Percentiles rank a stretch among this genome's conserved stretches.
phyloP scores from a whole-genome alignment of 495 filamentous ascomycete species.

The Aspergillus sclerotiicarbonarius region DNA sequence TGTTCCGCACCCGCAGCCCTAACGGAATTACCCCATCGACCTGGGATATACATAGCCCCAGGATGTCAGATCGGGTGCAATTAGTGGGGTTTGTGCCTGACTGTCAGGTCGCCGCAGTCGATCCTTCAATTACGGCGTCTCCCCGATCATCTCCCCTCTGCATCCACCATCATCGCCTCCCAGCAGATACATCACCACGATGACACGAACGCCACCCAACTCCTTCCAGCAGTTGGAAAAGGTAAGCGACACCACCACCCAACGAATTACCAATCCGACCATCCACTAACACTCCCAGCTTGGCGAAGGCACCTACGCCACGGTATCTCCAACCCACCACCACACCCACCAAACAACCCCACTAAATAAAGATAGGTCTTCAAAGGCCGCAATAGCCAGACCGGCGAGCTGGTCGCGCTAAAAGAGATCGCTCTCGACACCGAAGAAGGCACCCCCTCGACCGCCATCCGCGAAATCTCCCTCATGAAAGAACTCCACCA shows the following conservation, averaged over 20 bases:
- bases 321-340: constrained; percentile 50
- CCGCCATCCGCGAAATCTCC: constrained; percentile 96
- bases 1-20: not conserved
- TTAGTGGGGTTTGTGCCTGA: not conserved
- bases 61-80: not conserved
- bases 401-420: constrained; percentile 90
- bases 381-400: constrained; percentile 94
- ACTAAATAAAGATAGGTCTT: constrained; percentile 67
- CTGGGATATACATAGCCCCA: not conserved
- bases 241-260: constrained; percentile 26
- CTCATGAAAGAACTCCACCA: constrained; percentile 99
- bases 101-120: not conserved
- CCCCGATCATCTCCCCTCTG: not conserved
- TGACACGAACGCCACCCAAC: constrained; percentile 51
- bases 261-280: not conserved
- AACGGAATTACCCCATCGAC: not conserved
- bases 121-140: not conserved
- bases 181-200: not conserved
- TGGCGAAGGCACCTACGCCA: constrained; percentile 98
- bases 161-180: constrained; percentile 8
- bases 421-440: constrained; percentile 99
- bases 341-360: constrained; percentile 8
- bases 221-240: constrained; percentile 99
- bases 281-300: constrained; percentile 46
- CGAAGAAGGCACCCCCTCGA: constrained; percentile 95